A percentile compares a stretch with the other conserved stretches of the same genome.
phyloP scores from a whole-genome alignment of 1,284 basidiomycete genomes.

The Inonotus hispidus region DNA sequence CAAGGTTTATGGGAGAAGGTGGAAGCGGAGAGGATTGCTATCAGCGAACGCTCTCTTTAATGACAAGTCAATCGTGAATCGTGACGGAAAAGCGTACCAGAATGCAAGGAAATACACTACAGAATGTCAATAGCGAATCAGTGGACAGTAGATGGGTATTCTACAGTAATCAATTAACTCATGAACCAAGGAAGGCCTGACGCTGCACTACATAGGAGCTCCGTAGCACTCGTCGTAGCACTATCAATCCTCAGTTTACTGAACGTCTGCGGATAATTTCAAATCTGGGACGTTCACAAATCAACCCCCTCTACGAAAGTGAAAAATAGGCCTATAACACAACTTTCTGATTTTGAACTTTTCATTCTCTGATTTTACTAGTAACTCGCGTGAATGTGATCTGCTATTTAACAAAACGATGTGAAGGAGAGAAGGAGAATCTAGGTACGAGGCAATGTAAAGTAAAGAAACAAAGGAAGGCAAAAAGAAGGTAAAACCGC shows the following conservation, averaged over 20 bases:
- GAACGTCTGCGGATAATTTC: no score
- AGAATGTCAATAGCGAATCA: no score
- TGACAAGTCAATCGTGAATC: background rate
- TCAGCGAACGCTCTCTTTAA: constrained; percentile 22
- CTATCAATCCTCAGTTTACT: no score
- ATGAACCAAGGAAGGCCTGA: no score
- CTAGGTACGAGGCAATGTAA: background rate
- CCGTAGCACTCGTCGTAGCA: no score
- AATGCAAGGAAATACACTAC: background rate
- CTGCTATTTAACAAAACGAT: background rate
- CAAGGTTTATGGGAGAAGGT: constrained; percentile 1
- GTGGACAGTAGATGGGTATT: no score
- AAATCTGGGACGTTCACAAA: no score
- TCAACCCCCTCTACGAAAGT: no score
- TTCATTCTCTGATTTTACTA: background rate
- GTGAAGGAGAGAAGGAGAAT: background rate
- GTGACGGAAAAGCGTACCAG: background rate
- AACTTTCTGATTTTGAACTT: background rate
- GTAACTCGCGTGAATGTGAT: background rate
- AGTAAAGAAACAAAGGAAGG: background rate
- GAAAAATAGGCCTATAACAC: background rate
- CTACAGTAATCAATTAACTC: no score
- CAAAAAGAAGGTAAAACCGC: background rate
- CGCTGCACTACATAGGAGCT: no score
- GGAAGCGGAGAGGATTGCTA: background rate